Base-by-base conservation (phyloP, 805 yeast genomes). In the Candida methanosorbosa region DNA sequence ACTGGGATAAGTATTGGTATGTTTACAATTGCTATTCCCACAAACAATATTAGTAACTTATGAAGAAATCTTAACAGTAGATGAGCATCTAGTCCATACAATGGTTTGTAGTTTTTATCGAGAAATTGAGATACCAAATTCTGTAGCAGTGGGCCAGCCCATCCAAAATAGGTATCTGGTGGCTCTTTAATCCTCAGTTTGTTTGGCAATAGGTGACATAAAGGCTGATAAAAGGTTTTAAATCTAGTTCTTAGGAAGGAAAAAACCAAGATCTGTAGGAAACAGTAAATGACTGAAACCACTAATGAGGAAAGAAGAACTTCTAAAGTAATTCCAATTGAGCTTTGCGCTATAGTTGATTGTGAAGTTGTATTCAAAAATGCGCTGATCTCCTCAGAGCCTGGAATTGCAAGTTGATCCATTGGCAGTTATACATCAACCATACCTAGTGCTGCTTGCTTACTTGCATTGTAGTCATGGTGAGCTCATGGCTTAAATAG, bases 31-130 rank as follows among this genome's bases (percentile, higher is more conserved):
- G 84, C 78, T 17, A 80, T 52, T 0, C 68, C 64, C 2, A 60
- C 44, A 46, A 79, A 80, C 30, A 79, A 62, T 2, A 68, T 40
- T 22, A 74, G 48, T 9, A 81, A 47, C 4, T 78, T 57, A 32
- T 61, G 53, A 30, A 85, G 48, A 45, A 70, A 84, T 33, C 95
- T 54, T 3, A 84, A 46, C 42, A 83, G 79, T 48, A 80, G 78
- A 50, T 80, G 84, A 0, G 87, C 76, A 52, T 86, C 95, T 7
- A 83, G 50, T 0, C 95, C 94, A 40, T 21, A 16, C 3, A 14
- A 13, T 17, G 19, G 65, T 49, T 44, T 73, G 78, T 20, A 61
- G 57, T 8, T 63, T 59, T 5, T 72, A 57, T 6, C 50, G 63
- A 16, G 56, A 49, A 8, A 48, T 40, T n/a, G n/a, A n/a, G n/a